Conservation (phyloP, 306 rosid species). For the Carpinus viminea region DNA sequence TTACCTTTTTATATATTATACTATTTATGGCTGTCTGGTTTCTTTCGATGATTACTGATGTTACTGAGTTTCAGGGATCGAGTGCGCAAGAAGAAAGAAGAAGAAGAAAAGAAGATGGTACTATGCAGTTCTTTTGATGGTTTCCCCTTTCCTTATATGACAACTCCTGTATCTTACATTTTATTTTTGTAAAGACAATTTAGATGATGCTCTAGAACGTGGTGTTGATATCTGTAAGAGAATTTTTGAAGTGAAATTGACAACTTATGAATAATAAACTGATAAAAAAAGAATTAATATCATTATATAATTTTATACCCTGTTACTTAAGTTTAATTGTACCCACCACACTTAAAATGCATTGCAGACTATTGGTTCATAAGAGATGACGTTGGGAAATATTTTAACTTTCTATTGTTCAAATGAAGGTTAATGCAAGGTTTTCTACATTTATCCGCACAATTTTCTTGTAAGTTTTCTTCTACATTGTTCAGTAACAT, state of each 20-base stretch:
- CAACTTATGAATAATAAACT: not conserved
- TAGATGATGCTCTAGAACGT: not conserved
- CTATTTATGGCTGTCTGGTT: not conserved
- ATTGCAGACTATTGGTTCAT: not conserved
- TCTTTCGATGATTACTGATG: conserved; percentile 8
- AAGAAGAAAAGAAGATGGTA: conserved; percentile 49
- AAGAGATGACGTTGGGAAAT: no score
- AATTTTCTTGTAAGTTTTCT: not conserved
- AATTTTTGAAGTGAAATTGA: not conserved
- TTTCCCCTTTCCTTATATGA: not conserved
- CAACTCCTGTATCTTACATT: not conserved
- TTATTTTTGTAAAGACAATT: not conserved
- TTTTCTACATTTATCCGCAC: not conserved
- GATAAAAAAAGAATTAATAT: not conserved
- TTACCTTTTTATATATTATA: not conserved
- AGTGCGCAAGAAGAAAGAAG: conserved; percentile 34
- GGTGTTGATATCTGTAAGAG: not conserved
- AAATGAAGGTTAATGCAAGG: not conserved
- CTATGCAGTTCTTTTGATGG: not conserved
- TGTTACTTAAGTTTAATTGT: not conserved
- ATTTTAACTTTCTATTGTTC: not conserved
- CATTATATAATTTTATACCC: not conserved
- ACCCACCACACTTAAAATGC: not conserved
- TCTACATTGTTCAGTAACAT: not conserved
- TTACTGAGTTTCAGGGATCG: conserved; percentile 46